These are phyloP conservation scores for Amanita phalloides DNA, from an alignment of 768 basidiomycete genomes.

Conservation along the genomic window DNA sequence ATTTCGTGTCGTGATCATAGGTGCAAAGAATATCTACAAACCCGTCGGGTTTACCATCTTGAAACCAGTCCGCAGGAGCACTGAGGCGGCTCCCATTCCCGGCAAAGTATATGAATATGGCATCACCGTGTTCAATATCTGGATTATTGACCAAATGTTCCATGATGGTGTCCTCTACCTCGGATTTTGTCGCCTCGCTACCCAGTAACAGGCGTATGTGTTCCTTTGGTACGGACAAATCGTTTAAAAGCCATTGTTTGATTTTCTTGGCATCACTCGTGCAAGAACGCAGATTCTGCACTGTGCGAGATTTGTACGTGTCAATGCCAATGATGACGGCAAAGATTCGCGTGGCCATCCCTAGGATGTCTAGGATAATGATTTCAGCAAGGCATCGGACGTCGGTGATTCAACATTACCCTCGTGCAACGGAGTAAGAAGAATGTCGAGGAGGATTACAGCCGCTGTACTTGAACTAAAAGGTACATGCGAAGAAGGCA, in stretches of 20 bases:
- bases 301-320: constrained; percentile 49
- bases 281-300: constrained; percentile 61
- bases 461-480: neutral
- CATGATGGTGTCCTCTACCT: constrained; percentile 52
- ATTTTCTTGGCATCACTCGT: constrained; percentile 53
- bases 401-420: neutral
- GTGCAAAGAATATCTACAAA: constrained; percentile 52
- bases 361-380: neutral
- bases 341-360: constrained; percentile 34
- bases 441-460: neutral
- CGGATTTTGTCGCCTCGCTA: constrained; percentile 46
- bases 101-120: constrained; percentile 61
- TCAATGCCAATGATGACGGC: constrained; percentile 64
- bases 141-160: constrained; percentile 54
- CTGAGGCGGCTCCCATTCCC: constrained; percentile 56
- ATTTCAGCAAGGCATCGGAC: neutral
- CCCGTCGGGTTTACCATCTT: constrained; percentile 16
- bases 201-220: constrained; percentile 50
- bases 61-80: constrained; percentile 54
- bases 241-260: constrained; percentile 43
- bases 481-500: neutral
- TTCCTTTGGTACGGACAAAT: constrained; percentile 45
- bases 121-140: constrained; percentile 47
- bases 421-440: neutral
- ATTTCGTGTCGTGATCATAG: constrained; percentile 51